phyloP scores from a whole-genome alignment of 2,329 filamentous ascomycete genomes.

The Ophiostoma sp. region DNA sequence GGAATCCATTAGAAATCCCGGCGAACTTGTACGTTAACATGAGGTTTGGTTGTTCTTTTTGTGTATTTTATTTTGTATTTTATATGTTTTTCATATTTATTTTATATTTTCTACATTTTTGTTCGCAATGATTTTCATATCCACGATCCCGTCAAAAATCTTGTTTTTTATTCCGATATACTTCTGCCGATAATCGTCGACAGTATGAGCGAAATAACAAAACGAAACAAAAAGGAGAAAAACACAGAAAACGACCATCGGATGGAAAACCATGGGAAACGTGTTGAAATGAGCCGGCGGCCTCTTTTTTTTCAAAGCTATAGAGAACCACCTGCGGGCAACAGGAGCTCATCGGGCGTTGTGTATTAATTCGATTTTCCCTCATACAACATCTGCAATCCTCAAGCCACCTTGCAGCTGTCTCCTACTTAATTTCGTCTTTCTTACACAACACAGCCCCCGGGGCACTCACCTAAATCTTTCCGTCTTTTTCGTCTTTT shows the following conservation, averaged over 20 bases:
- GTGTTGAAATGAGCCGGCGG: not conserved
- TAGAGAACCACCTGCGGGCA: not conserved
- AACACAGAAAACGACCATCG: not conserved
- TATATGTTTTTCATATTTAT: not conserved
- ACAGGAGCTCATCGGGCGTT: not conserved
- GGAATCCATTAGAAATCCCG: too few species aligned
- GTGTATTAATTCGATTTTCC: not conserved
- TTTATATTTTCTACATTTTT: not conserved
- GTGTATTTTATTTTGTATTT: not conserved
- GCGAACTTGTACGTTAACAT: not conserved
- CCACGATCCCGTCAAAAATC: not conserved
- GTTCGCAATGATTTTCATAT: not conserved
- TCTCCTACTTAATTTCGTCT: not conserved
- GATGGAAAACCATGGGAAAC: not conserved
- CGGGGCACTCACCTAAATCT: not conserved
- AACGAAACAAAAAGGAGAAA: not conserved
- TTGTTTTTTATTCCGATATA: not conserved
- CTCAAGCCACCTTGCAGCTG: not conserved
- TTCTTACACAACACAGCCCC: slow-evolving; percentile 18
- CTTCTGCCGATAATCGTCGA: too few species aligned
- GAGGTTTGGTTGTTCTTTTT: not conserved
- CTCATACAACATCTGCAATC: not conserved
- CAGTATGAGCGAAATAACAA: not conserved
- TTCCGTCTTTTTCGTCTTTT: not conserved
- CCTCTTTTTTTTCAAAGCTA: not conserved